Evolutionary conservation across 495 filamentous ascomycete genomes (phyloP), one percentile per base, ranked within the genome.

Genomic region (Tuber umbilicatum): DNA sequence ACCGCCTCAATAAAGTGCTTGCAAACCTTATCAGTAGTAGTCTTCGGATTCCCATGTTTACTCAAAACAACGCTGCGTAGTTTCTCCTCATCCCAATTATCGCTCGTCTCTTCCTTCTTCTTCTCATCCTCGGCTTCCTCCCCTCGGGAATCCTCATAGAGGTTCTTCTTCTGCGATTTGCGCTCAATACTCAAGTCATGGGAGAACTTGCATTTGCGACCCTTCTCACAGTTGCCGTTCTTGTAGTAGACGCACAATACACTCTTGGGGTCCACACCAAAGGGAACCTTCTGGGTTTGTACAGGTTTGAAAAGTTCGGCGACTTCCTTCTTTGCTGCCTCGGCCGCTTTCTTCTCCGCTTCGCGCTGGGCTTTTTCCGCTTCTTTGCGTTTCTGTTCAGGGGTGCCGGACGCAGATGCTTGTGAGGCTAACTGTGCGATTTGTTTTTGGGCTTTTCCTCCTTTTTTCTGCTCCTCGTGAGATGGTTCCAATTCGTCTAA

Each of bases 1-100:
- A 99, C 94, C 4, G 95, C 95, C 74, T 96, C 93, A 84, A 97
- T 95, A 84, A 99, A 99, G 86, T 86, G 97, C 85, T 98, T 99
- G 91, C 95, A 99, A 74, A 98, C 94, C 84, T 97, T 99, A 81
- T 99, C 95, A 75, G 95, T 99, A 12, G 93, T 93, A 64, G 94
- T 97, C 80, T 91, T 88, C 72, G 95, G 95, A 86, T 99, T 99
- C 21, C 95, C 95, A 82, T 98, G 96, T 86, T 98, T 99, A 81
- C 91, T 94, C 81, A 94, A 78, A 45, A 99, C 91, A 69, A 98
- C 95, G 75, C 90, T 90, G 73, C 91, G 89, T 74, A 99, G 85
- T 85, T 97, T 97, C 84, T 94, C 95, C 82, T 98, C 95, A 83
- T 97, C 94, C 95, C 95, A 99, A 78, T 97, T 89, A 39, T 91